These are phyloP conservation scores for Pseudocercospora fuligena DNA, from an alignment of 2,329 filamentous ascomycete species.

Conservation along the genomic window DNA sequence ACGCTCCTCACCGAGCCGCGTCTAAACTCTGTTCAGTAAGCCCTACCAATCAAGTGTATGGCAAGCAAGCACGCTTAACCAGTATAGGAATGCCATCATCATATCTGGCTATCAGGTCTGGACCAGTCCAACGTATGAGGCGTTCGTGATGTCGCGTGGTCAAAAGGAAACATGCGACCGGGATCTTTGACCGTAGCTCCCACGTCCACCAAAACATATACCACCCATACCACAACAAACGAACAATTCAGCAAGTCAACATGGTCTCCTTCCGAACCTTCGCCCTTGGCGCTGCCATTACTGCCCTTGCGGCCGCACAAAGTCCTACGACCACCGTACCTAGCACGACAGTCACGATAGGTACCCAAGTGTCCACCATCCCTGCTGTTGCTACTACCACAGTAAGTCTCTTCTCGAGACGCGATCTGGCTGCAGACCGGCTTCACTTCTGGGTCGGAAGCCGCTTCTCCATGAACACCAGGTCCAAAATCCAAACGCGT, in stretches of 20 bases:
- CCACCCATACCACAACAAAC: background rate
- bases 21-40: background rate
- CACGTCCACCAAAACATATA: background rate
- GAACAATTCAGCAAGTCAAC: background rate
- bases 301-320: background rate
- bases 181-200: background rate
- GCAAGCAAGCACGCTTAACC: background rate
- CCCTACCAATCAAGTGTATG: background rate
- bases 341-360: background rate
- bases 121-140: conserved; percentile 2
- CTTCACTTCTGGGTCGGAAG: too few relatives aligned
- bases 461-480: too few relatives aligned
- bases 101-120: background rate
- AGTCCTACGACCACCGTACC: background rate
- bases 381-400: conserved; percentile 2
- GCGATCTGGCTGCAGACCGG: background rate
- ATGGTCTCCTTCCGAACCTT: background rate
- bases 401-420: background rate
- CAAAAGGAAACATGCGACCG: background rate
- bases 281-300: background rate
- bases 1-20: background rate
- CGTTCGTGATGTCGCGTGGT: conserved; percentile 1
- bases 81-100: background rate
- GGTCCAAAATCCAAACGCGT: too few relatives aligned
- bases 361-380: background rate